A percentile compares a stretch with the other conserved stretches of the same genome.
Evolutionary conservation across 306 rosid species (phyloP).

Genomic region (Cucumis hystrix): DNA sequence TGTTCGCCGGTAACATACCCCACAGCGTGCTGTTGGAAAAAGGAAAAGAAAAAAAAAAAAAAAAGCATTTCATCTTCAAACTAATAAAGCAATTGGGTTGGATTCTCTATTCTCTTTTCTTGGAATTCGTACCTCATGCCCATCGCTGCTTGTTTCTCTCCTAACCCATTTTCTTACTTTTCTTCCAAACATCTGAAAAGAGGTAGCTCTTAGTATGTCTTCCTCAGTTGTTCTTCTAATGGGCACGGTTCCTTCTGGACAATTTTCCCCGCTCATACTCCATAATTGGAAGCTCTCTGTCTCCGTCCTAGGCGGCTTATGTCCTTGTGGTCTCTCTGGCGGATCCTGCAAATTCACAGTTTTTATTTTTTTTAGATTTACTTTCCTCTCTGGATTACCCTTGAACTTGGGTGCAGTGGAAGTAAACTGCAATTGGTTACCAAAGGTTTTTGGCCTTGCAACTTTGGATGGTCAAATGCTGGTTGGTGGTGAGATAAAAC

Average conservation of each 20-base stretch:
- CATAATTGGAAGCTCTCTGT: constrained; percentile 8
- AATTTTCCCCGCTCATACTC: constrained; percentile 7
- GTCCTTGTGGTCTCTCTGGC: constrained; percentile 11
- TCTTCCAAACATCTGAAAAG: constrained; percentile 7
- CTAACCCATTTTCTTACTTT: constrained; percentile 7
- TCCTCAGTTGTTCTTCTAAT: constrained; percentile 12
- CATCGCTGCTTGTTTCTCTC: constrained; percentile 6
- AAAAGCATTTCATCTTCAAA: background rate
- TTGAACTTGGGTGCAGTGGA: background rate
- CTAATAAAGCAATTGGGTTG: background rate
- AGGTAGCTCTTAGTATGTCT: constrained; percentile 9
- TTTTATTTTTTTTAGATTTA: background rate
- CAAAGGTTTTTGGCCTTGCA: constrained; percentile 33
- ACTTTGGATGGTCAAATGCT: constrained; percentile 87
- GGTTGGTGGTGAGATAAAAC: constrained; percentile 68
- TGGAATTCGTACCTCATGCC: constrained; percentile 10
- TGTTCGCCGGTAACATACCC: constrained; percentile 13
- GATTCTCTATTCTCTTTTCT: background rate
- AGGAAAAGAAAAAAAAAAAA: background rate
- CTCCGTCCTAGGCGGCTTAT: background rate
- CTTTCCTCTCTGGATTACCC: background rate
- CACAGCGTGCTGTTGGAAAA: constrained; percentile 11
- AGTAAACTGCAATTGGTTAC: background rate
- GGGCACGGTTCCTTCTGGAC: constrained; percentile 15
- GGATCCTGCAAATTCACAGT: constrained; percentile 3